Base-by-base conservation (phyloP, 2,329 filamentous ascomycete species). In the Rhytidhysteron rufulum region DNA sequence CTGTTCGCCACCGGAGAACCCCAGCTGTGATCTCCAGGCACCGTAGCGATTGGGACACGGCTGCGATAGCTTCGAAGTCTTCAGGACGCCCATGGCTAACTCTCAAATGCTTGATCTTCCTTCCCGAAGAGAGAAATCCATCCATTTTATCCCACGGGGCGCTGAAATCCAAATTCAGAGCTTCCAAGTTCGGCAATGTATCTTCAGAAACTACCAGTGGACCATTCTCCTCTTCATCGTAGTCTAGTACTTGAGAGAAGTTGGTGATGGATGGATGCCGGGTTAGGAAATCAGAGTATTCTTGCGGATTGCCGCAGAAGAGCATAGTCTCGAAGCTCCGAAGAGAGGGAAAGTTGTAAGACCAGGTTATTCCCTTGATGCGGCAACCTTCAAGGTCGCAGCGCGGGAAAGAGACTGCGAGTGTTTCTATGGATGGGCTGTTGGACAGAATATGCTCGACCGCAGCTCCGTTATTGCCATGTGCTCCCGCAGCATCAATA, bases 321-420 rank as follows among this genome's bases (percentile, higher is more conserved):
- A 41, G 42, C 7, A 27, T n/a, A 2, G 47, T n/a, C 13, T 16
- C 15, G 18, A 50, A 20, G 2, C 7, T 25, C 7, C 31, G 33
- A 7, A 50, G 25, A 11, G 37, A 15, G 2, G 42, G 40, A 17
- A 45, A 45, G 6, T 27, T 13, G 30, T 40, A 50, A 16, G 41
- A 39, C 47, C 47, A 50, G 16, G 31, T 37, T 10, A 50, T 39
- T 19, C 40, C 39, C 36, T 42, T 2, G 24, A 50, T 43, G 21
- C 42, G 42, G 32, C 45, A 50, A 10, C 22, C 22, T 5, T 44
- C 35, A 2, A 48, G 42, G 43, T 50, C 47, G 37, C 45, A 50
- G 7, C 21, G 31, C 5, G 47, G 47, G 31, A 50, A 48, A 5
- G 29, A 20, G 20, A 48, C 34, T 11, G 5, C 15, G 15, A 21